Evolutionary conservation across 371 early-diverging fungal species (phyloP).

Genomic region (Zancudomyces culisetae): DNA sequence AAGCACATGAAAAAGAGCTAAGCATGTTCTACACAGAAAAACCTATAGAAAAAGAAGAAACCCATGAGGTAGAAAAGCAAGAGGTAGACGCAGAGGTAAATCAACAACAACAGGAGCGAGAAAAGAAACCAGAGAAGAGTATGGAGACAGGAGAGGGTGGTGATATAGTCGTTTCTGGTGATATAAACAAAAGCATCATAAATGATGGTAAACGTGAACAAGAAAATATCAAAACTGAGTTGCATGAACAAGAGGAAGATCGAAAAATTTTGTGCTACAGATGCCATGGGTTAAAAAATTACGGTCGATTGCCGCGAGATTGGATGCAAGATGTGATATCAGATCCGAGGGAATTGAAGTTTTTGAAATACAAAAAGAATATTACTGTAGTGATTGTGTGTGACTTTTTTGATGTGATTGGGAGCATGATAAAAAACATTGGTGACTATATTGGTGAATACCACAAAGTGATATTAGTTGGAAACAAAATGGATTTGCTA

Average conservation of each 20-base stretch:
- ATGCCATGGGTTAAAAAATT: slow-evolving; percentile 33
- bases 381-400: slow-evolving; percentile 35
- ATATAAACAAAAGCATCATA: slow-evolving; percentile 4
- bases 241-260: slow-evolving; percentile 12
- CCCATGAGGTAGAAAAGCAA: background rate
- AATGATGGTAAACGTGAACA: slow-evolving; percentile 6
- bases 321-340: slow-evolving; percentile 28
- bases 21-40: background rate
- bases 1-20: background rate
- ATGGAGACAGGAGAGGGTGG: background rate
- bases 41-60: background rate
- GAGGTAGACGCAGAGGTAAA: slow-evolving; percentile 5
- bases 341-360: slow-evolving; percentile 34
- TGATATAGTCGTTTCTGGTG: background rate
- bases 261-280: slow-evolving; percentile 35
- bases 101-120: slow-evolving; percentile 5
- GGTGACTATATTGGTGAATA: slow-evolving; percentile 24
- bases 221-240: background rate
- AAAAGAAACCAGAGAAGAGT: slow-evolving; percentile 1
- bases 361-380: slow-evolving; percentile 30
- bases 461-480: slow-evolving; percentile 32
- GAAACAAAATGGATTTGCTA: slow-evolving; percentile 45
- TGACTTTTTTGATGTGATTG: slow-evolving; percentile 44
- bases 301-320: slow-evolving; percentile 12
- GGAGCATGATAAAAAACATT: slow-evolving; percentile 29